Evolutionary conservation across 176 grass and related monocot species (phyloP), one percentile per base, ranked within the genome.

Genomic region (barley (Hordeum vulgare)): DNA sequence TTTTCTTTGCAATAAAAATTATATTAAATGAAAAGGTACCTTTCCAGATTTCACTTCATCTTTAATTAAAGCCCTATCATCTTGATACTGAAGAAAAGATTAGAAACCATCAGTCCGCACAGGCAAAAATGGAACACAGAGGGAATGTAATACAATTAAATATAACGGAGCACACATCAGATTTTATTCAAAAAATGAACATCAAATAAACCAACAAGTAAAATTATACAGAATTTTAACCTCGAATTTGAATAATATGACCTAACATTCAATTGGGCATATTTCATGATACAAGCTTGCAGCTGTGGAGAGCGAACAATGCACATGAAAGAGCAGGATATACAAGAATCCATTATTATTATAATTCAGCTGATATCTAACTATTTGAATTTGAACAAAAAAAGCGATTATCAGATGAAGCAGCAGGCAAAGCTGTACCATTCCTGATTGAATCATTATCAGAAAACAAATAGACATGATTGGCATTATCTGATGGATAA

Each of bases 31-130:
- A 75, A 64, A 62, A 47, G 4, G 39, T 51, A 83, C 81, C 70
- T 83, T 83, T 63, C 81, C 81, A 49, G 81, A 83, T 41, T 83
- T 83, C 58, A 83, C 40, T 47, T 44, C 70, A 4, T 83, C 81
- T 83, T 83, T 83, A 75, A 83, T 47, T 75, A 74, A 15, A 31
- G 28, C 17, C 57, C 74, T 83, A 28, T 83, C 81, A 75, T 83
- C 81, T 75, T 75, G 81, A 75, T 83, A 83, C 81, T 83, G 40
- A 64, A 36, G 25, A 61, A 29, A 17, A 64, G 21, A 39, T 9
- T 62, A 23, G 20, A 74, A 74, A 53, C 7, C 80, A 83, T 83
- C 21, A 75, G 70, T 45, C 26, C 9, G 8, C 3, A 34, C 0
- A 2, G 0, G 45, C 41, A 49, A 51, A 20, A 64, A 61, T 11